Percentiles rank a stretch among this genome's conserved stretches.
Evolutionary conservation across 768 basidiomycete genomes (phyloP).

Genomic region (Amylocystis lapponica): DNA sequence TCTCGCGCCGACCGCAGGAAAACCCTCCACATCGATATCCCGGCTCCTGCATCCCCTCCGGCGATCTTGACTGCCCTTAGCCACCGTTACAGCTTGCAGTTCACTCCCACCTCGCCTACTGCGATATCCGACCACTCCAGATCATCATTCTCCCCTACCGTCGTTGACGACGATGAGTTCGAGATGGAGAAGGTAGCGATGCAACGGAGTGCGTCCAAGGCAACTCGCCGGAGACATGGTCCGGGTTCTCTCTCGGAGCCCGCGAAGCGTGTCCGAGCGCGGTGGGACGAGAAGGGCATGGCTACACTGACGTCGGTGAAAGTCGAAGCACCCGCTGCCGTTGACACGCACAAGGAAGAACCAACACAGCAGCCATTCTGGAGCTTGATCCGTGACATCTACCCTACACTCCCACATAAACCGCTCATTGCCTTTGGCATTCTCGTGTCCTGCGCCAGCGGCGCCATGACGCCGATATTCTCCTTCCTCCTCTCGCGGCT

Average conservation of each 20-base stretch:
- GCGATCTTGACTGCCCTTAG: slow-evolving; percentile 29
- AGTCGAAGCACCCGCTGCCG: slow-evolving; percentile 15
- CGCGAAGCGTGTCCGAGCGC: slow-evolving; percentile 27
- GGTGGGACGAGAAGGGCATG: slow-evolving; percentile 24
- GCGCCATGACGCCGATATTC: slow-evolving; percentile 88
- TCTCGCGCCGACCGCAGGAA: slow-evolving; percentile 26
- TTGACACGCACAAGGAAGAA: slow-evolving; percentile 19
- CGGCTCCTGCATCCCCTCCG: slow-evolving; percentile 25
- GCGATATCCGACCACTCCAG: slow-evolving; percentile 26
- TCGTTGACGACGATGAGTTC: slow-evolving; percentile 34
- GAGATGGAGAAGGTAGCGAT: slow-evolving; percentile 38
- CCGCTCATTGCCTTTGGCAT: slow-evolving; percentile 65
- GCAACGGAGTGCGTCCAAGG: slow-evolving; percentile 23
- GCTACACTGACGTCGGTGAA: slow-evolving; percentile 16
- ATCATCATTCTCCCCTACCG: slow-evolving; percentile 12
- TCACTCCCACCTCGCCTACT: slow-evolving; percentile 51
- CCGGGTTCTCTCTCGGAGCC: slow-evolving; percentile 2
- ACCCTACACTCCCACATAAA: slow-evolving; percentile 73
- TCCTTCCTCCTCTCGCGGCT: slow-evolving; percentile 83
- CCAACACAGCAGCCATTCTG: slow-evolving; percentile 31
- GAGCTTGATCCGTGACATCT: slow-evolving; percentile 47
- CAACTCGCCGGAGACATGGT: slow-evolving; percentile 17
- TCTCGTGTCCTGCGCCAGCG: slow-evolving; percentile 60
- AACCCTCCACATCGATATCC: slow-evolving; percentile 35
- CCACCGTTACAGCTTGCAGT: slow-evolving; percentile 55